Conservation (phyloP, 2,329 filamentous ascomycete genomes). For the Penicillium capsulatum region DNA sequence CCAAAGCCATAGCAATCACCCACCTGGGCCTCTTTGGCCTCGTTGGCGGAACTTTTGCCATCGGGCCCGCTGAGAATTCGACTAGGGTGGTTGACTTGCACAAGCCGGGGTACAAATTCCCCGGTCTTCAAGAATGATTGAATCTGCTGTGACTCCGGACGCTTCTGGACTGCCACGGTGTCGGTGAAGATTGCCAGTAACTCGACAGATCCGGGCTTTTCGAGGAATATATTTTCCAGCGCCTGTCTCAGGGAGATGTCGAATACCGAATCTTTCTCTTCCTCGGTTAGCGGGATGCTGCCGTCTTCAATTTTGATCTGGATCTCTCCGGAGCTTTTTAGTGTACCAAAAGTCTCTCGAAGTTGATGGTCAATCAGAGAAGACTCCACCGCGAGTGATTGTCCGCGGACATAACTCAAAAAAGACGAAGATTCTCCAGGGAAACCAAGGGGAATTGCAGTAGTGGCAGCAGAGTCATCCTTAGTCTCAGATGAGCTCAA, state of each 20-base stretch:
- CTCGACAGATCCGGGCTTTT: not conserved
- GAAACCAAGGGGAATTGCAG: not conserved
- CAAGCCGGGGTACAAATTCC: slow-evolving; percentile 9
- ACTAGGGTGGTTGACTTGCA: slow-evolving; percentile 2
- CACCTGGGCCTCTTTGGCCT: not conserved
- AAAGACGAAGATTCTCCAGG: slow-evolving; percentile 1
- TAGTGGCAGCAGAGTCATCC: too few species aligned
- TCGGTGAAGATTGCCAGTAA: slow-evolving; percentile 2
- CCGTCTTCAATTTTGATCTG: not conserved
- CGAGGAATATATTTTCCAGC: slow-evolving; percentile 1
- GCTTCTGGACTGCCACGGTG: not conserved
- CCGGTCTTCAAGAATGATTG: slow-evolving; percentile 3
- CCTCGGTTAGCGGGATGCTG: not conserved
- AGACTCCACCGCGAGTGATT: too few species aligned
- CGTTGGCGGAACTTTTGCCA: not conserved
- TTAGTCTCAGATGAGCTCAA: too few species aligned
- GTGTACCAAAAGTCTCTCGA: too few species aligned
- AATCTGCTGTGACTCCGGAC: slow-evolving; percentile 4
- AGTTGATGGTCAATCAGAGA: too few species aligned
- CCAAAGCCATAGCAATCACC: slow-evolving; percentile 8
- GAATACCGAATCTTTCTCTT: not conserved
- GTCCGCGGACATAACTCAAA: not conserved
- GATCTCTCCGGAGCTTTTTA: not conserved
- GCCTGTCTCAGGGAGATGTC: slow-evolving; percentile 2
- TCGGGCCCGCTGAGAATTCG: not conserved